These are phyloP conservation scores for Saprolegnia diclina DNA, from an alignment of 352 stramenopile species.

Conservation along the genomic window DNA sequence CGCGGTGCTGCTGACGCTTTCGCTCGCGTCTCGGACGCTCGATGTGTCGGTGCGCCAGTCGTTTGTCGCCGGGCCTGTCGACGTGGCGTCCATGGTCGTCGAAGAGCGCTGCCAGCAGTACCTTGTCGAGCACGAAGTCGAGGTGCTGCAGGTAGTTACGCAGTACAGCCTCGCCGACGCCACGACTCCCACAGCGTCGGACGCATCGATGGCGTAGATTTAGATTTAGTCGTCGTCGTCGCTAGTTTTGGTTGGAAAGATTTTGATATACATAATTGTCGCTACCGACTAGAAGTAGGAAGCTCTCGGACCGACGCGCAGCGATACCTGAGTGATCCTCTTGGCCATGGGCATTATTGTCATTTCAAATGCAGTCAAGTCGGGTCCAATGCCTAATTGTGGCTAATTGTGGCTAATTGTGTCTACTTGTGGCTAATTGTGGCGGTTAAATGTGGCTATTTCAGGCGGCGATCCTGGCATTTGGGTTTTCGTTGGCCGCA, in stretches of 20 bases:
- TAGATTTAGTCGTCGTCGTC: too few species aligned
- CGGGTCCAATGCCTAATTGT: neutral
- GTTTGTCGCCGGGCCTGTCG: neutral
- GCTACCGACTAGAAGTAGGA: too few species aligned
- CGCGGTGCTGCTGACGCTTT: neutral
- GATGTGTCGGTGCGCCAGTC: slow-evolving; percentile 4
- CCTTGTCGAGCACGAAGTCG: slow-evolving; percentile 1
- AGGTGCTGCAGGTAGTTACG: neutral
- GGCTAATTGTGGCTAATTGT: neutral
- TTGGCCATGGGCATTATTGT: too few species aligned
- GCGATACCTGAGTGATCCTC: too few species aligned
- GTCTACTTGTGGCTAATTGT: neutral
- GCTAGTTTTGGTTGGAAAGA: too few species aligned
- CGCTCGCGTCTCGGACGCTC: neutral
- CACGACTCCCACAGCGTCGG: too few species aligned
- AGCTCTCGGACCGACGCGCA: too few species aligned
- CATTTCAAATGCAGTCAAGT: too few species aligned
- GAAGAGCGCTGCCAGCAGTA: slow-evolving; percentile 15
- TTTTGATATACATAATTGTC: too few species aligned
- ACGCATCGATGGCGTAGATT: neutral
- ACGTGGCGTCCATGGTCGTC: slow-evolving; percentile 17
- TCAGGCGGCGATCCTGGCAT: neutral
- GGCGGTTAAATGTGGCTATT: neutral
- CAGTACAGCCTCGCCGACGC: neutral
- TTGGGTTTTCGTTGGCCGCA: neutral